A percentile compares a stretch with the other conserved stretches of the same genome.
phyloP scores from a whole-genome alignment of 768 basidiomycete genomes.

The Mycena filopes region DNA sequence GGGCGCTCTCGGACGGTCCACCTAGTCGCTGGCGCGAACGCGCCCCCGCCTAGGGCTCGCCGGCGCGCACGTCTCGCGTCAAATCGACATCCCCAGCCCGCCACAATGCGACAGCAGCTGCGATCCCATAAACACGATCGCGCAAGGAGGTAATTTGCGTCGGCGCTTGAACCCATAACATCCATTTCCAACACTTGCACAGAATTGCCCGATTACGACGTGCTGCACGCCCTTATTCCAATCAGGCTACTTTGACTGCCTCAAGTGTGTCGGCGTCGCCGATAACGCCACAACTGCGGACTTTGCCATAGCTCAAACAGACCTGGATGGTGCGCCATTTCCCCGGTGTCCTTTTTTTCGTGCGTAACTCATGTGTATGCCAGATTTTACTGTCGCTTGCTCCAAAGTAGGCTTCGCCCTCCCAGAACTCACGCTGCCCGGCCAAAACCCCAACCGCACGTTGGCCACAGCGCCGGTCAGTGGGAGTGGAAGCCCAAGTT shows the following conservation, averaged over 20 bases:
- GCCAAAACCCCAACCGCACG: conserved; percentile 29
- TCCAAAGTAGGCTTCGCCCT: conserved; percentile 21
- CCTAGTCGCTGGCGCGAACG: conserved; percentile 2
- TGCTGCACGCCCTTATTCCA: conserved; percentile 57
- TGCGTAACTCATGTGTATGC: not conserved
- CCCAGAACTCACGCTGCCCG: conserved; percentile 29
- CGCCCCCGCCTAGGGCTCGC: not conserved
- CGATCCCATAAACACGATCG: conserved; percentile 38
- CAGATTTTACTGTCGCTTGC: conserved; percentile 26
- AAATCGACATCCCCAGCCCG: conserved; percentile 37
- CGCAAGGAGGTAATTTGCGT: conserved; percentile 18
- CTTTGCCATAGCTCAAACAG: conserved; percentile 43
- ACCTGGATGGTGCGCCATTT: conserved; percentile 48
- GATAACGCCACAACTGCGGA: conserved; percentile 38
- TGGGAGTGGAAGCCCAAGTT: not conserved
- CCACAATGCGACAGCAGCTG: conserved; percentile 46
- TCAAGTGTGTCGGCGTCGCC: conserved; percentile 49
- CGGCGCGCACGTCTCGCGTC: conserved; percentile 30
- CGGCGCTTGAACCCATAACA: not conserved
- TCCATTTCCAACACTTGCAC: not conserved
- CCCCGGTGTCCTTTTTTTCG: not conserved
- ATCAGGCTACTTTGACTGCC: conserved; percentile 52
- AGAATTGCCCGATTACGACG: conserved; percentile 41
- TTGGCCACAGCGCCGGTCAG: conserved; percentile 24
- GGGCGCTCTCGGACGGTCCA: conserved; percentile 5